A percentile compares a stretch with the other conserved stretches of the same genome.
These are phyloP conservation scores for Boletus rubropictus DNA, from an alignment of 768 basidiomycete species.

Conservation along the genomic window DNA sequence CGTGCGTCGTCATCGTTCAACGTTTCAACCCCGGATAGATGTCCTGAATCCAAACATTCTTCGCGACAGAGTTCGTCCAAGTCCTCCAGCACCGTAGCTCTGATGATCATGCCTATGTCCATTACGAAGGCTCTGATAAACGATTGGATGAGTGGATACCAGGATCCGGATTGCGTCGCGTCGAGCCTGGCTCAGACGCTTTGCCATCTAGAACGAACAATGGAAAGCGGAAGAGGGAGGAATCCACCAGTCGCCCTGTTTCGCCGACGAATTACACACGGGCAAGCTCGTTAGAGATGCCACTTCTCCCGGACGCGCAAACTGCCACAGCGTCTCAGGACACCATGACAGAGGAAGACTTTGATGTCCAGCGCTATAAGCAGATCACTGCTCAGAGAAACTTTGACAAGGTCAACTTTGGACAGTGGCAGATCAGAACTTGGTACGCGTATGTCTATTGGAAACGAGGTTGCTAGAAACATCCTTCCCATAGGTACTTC, in stretches of 20 bases:
- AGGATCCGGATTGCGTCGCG: slow-evolving; percentile 33
- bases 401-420: slow-evolving; percentile 83
- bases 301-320: slow-evolving; percentile 10
- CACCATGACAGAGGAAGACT: slow-evolving; percentile 62
- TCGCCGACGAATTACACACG: slow-evolving; percentile 23
- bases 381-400: slow-evolving; percentile 68
- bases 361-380: slow-evolving; percentile 62
- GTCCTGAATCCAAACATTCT: slow-evolving; percentile 10
- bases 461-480: not conserved
- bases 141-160: slow-evolving; percentile 72
- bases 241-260: slow-evolving; percentile 9
- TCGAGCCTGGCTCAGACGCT: slow-evolving; percentile 23
- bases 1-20: slow-evolving; percentile 29
- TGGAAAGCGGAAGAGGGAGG: slow-evolving; percentile 31
- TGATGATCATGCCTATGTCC: slow-evolving; percentile 56
- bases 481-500: slow-evolving; percentile 62
- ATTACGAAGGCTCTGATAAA: slow-evolving; percentile 66
- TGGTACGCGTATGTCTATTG: slow-evolving; percentile 50
- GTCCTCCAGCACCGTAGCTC: slow-evolving; percentile 45
- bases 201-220: slow-evolving; percentile 21
- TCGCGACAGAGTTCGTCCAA: slow-evolving; percentile 39
- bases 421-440: slow-evolving; percentile 80
- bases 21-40: slow-evolving; percentile 1
- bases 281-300: slow-evolving; percentile 14
- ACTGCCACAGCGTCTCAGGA: slow-evolving; percentile 22